phyloP scores from a whole-genome alignment of 2,329 filamentous ascomycete species.

The Diplocarpon mali region DNA sequence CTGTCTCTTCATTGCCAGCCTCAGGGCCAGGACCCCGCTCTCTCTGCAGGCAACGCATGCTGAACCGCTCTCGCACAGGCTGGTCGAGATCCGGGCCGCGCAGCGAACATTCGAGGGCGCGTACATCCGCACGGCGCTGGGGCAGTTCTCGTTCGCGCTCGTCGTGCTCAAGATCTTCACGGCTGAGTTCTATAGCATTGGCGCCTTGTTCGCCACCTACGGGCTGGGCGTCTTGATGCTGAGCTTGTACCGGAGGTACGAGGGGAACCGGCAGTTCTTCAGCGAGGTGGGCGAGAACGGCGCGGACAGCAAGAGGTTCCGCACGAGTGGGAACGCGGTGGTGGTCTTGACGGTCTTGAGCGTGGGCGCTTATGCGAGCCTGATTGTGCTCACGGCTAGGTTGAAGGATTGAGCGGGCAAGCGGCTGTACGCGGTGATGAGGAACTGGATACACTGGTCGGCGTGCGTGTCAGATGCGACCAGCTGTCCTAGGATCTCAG shows the following conservation, averaged over 20 bases:
- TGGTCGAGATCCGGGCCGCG: conserved; percentile 88
- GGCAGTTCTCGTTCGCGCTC: conserved; percentile 89
- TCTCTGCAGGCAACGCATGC: not conserved
- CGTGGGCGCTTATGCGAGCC: conserved; percentile 43
- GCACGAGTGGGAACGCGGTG: conserved; percentile 54
- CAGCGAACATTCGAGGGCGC: conserved; percentile 96
- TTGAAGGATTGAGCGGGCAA: conserved; percentile 15
- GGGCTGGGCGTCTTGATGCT: conserved; percentile 76
- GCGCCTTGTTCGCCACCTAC: conserved; percentile 90
- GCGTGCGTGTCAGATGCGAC: no score
- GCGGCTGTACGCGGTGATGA: conserved; percentile 17
- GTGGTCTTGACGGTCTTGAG: conserved; percentile 45
- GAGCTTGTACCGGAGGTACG: conserved; percentile 73
- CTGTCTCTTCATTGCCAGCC: not conserved
- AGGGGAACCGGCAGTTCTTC: conserved; percentile 94
- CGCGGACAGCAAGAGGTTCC: conserved; percentile 42
- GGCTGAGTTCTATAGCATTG: conserved; percentile 89
- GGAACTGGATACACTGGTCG: no score
- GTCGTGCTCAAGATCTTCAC: conserved; percentile 96
- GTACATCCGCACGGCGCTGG: conserved; percentile 87
- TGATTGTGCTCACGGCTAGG: conserved; percentile 44
- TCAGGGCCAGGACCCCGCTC: not conserved
- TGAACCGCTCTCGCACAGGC: conserved; percentile 27
- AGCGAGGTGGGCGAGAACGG: conserved; percentile 34
- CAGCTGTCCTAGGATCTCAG: no score